Conservation (phyloP, 345 rosid species). For the Hypericum perforatum region DNA sequence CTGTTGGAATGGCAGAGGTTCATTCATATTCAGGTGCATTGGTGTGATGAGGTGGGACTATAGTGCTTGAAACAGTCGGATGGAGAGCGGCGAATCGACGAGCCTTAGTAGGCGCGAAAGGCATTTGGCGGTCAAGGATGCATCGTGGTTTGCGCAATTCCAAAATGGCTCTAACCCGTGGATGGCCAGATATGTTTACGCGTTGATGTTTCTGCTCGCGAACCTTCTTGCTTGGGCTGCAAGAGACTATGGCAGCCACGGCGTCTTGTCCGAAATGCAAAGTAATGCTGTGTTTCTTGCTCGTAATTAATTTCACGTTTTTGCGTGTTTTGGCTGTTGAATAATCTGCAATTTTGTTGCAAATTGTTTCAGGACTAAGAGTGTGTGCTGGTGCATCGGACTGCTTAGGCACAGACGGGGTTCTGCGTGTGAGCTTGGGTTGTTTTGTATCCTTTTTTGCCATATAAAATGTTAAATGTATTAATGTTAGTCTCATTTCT, state of each 20-base stretch:
- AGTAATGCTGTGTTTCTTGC: conserved; percentile 32
- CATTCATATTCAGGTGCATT: no score
- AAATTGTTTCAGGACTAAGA: conserved; percentile 62
- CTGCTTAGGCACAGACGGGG: conserved; percentile 88
- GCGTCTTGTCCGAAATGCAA: conserved; percentile 52
- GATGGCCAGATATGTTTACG: conserved; percentile 90
- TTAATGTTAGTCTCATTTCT: background rate
- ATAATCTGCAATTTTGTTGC: no score
- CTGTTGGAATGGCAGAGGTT: no score
- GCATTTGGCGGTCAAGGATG: conserved; percentile 28
- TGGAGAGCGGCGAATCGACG: conserved; percentile 40
- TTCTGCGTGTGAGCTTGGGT: conserved; percentile 91
- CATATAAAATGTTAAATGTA: background rate
- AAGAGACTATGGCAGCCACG: conserved; percentile 58
- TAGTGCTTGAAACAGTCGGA: conserved; percentile 21
- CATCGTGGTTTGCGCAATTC: conserved; percentile 77
- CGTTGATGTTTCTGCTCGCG: conserved; percentile 59
- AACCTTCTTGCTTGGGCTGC: conserved; percentile 87
- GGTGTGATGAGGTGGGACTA: conserved; percentile 34
- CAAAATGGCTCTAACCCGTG: conserved; percentile 75
- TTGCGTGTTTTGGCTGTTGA: conserved; percentile 15
- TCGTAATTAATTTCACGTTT: conserved; percentile 6
- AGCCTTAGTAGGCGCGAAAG: conserved; percentile 21
- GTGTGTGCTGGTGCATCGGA: conserved; percentile 62
- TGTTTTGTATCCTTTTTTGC: conserved; percentile 86